A percentile compares a stretch with the other conserved stretches of the same genome.
Conservation (phyloP, 2,329 filamentous ascomycete species). For the Macrophomina tecta region DNA sequence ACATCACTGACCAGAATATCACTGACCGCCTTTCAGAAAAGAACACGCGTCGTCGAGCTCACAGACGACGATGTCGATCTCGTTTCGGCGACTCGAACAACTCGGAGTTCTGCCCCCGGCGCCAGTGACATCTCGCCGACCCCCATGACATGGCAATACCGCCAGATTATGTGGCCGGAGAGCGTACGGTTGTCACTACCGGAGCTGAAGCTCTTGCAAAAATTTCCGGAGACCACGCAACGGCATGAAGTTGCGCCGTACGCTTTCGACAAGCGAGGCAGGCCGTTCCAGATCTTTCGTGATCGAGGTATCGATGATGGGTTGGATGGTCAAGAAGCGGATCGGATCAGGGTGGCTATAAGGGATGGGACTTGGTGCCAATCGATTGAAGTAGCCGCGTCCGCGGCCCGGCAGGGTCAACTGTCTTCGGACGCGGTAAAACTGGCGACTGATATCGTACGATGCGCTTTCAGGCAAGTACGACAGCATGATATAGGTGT, state of each 20-base stretch:
- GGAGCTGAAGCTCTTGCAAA: background rate
- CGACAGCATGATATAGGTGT: background rate
- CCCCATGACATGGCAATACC: background rate
- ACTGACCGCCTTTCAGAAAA: too few relatives aligned
- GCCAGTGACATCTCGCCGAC: too few relatives aligned
- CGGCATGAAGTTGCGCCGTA: constrained; percentile 3
- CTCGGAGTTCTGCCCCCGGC: too few relatives aligned
- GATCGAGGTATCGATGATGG: background rate
- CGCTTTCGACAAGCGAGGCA: background rate
- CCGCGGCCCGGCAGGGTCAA: background rate
- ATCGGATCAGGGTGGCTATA: background rate
- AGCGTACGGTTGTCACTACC: background rate
- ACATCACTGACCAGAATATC: too few relatives aligned
- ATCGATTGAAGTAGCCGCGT: background rate
- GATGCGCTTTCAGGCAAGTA: background rate
- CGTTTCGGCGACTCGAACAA: too few relatives aligned
- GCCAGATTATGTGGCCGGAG: background rate
- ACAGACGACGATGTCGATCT: background rate
- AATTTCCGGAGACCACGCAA: too few relatives aligned
- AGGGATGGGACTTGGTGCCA: background rate
- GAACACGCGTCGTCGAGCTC: too few relatives aligned
- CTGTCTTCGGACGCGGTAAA: background rate
- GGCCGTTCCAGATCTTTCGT: background rate
- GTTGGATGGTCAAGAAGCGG: background rate
- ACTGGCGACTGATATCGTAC: background rate